These are phyloP conservation scores for Plasmopara muralis DNA, from an alignment of 352 stramenopile genomes.

Conservation along the genomic window DNA sequence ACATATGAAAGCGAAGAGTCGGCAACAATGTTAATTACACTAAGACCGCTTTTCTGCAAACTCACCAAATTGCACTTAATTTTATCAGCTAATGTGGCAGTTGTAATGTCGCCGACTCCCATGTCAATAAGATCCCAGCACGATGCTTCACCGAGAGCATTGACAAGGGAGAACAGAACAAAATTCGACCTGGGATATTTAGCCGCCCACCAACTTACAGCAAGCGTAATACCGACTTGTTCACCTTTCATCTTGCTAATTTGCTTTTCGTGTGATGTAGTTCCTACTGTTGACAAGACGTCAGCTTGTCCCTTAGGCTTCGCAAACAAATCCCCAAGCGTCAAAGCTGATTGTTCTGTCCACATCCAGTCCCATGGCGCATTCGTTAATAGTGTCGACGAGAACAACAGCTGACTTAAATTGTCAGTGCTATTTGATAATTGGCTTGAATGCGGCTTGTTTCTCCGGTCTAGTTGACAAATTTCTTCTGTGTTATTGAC, in stretches of 20 bases:
- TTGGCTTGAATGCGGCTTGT: constrained; percentile 6
- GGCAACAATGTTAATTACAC: constrained; percentile 69
- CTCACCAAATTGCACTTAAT: constrained; percentile 38
- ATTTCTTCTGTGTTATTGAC: neutral
- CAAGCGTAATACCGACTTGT: constrained; percentile 46
- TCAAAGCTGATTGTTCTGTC: constrained; percentile 34
- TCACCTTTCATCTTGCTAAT: constrained; percentile 58
- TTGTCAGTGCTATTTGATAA: constrained; percentile 2
- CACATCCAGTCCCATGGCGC: constrained; percentile 57
- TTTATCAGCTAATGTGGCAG: constrained; percentile 42
- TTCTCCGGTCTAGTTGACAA: neutral
- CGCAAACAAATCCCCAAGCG: constrained; percentile 25
- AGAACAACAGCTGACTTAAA: constrained; percentile 41
- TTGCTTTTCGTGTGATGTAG: constrained; percentile 39
- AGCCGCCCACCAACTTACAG: constrained; percentile 54
- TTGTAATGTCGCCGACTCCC: constrained; percentile 30
- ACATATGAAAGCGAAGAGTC: constrained; percentile 37
- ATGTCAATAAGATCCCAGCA: constrained; percentile 54
- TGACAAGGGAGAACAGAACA: constrained; percentile 63
- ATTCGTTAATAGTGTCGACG: constrained; percentile 32
- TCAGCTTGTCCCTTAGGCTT: constrained; percentile 25
- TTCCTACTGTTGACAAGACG: constrained; percentile 18
- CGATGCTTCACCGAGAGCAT: constrained; percentile 52
- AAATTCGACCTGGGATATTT: constrained; percentile 46
- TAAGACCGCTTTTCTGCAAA: constrained; percentile 40